Percentiles rank a stretch among this genome's conserved stretches.
Evolutionary conservation across 257 asterid genomes (phyloP).

Genomic region (Ligustrum vulgare): DNA sequence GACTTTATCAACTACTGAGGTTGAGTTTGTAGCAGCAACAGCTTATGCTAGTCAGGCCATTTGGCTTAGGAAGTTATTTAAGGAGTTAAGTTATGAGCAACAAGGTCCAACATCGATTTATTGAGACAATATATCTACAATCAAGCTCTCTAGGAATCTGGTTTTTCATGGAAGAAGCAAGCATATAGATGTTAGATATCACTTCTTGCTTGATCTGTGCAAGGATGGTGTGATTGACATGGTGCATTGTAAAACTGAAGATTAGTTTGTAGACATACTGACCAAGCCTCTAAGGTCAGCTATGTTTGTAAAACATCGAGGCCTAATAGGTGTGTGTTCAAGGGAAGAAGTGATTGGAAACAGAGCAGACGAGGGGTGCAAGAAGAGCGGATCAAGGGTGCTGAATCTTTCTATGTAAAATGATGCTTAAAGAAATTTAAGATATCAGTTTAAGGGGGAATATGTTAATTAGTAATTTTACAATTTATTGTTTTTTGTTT

Average conservation of each 20-base stretch:
- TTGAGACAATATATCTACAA: background rate
- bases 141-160: background rate
- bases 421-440: background rate
- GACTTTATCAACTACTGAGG: background rate
- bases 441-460: background rate
- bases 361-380: background rate
- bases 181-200: slow-evolving; percentile 7
- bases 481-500: background rate
- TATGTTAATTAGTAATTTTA: background rate
- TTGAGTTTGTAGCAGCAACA: background rate
- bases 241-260: background rate
- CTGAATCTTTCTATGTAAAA: background rate
- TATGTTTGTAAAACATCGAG: background rate
- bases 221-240: background rate
- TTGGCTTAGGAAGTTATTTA: background rate
- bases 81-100: background rate
- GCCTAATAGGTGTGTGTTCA: background rate
- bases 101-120: background rate
- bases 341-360: background rate
- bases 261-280: background rate
- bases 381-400: background rate
- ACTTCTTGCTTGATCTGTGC: background rate
- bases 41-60: background rate
- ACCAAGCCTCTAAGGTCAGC: slow-evolving; percentile 1
- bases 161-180: background rate